Conservation (phyloP, 768 basidiomycete species). For the Psilocybe cyanescens region DNA sequence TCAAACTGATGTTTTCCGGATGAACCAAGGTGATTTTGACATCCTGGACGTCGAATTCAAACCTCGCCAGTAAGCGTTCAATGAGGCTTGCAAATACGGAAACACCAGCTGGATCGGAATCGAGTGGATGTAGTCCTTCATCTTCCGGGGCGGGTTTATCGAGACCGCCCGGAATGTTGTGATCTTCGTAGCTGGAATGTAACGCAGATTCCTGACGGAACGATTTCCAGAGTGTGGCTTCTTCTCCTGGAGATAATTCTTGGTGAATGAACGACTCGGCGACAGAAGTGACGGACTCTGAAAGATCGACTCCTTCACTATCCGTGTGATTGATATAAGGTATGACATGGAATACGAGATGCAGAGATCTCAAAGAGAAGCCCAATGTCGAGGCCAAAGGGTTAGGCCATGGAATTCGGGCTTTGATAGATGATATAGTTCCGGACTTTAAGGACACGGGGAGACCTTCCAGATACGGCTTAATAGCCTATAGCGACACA, state of each 20-base stretch:
- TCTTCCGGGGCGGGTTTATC: conserved; percentile 51
- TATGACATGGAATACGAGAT: conserved; percentile 63
- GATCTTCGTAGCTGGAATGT: conserved; percentile 32
- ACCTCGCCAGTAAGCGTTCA: conserved; percentile 76
- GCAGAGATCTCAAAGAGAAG: conserved; percentile 67
- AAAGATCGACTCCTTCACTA: conserved; percentile 46
- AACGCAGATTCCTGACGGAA: conserved; percentile 50
- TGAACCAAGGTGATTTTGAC: conserved; percentile 72
- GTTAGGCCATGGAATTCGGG: conserved; percentile 85
- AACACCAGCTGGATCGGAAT: conserved; percentile 72
- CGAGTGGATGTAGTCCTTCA: conserved; percentile 44
- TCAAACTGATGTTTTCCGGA: conserved; percentile 63
- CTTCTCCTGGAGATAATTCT: conserved; percentile 75
- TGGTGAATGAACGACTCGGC: conserved; percentile 88
- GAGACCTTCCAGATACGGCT: conserved; percentile 62
- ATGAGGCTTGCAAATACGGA: conserved; percentile 82
- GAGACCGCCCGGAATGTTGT: conserved; percentile 70
- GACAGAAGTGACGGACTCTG: conserved; percentile 81
- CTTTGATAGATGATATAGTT: conserved; percentile 73
- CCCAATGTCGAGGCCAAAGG: conserved; percentile 76
- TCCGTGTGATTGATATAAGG: conserved; percentile 28
- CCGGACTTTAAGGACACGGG: conserved; percentile 76
- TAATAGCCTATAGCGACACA: conserved; percentile 65
- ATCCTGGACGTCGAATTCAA: conserved; percentile 76
- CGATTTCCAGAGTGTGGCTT: conserved; percentile 70